Evolutionary conservation across 1,284 basidiomycete genomes (phyloP), one percentile per base, ranked within the genome.

Genomic region (Peniophora sp.): DNA sequence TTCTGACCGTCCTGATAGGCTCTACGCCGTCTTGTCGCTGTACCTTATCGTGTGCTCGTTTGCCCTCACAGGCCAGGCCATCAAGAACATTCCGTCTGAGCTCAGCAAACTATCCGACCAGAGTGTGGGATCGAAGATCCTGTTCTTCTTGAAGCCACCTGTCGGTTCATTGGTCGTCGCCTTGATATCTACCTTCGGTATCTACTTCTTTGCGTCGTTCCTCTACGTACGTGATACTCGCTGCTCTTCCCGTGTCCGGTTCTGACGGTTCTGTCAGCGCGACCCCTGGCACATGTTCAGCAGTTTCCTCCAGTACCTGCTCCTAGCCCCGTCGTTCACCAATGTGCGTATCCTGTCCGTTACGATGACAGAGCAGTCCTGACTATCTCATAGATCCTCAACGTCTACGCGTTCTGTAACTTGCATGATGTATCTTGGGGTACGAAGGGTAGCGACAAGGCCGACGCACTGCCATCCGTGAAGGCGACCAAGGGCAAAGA

Each of bases 281-380:
- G 95, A 98, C 69, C 95, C 95, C 5, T 97, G 95, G 95, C 95
- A 98, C 66, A 91, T 98, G 86, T 82, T 96, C 67, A 92, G 91
- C n/a, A 94, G 91, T 61, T 95, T 97, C 76, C 74, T 88, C 58
- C 95, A 97, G 67, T 98, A 97, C 66, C 72, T 97, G 59, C 82
- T 85, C 56, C 68, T 97, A 49, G 94, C 93, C 15, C 91, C 91
- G 0, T 92, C 88, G 59, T 95, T 95, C 71, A 93, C 86, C 47
- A 97, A 97, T 62, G 85, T 97, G 92, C 93, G 0, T 98, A 97
- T 74, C 97, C 93, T 68, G 95, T 94, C 68, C 70, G 94, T 64
- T 90, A 93, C 67, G 91, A 93, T 68, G 92, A 92, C 53, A 1
- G 14, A 24, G 50, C 12, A 43, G 24, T 51, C 27, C 20, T 18